Conservation (phyloP, 805 yeast genomes). For the Dipodascus albidus region DNA sequence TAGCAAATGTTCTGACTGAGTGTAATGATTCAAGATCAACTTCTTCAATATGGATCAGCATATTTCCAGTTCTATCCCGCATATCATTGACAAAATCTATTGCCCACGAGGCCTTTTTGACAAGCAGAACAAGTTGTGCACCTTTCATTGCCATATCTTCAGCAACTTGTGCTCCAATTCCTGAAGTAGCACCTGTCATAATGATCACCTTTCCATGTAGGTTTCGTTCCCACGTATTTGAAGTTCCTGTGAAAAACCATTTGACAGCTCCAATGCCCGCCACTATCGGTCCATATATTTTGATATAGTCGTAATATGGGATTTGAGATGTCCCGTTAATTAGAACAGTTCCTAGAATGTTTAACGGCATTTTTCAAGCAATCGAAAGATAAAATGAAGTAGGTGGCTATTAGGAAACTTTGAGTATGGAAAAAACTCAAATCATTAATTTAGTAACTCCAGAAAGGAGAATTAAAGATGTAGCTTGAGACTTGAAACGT, state of each 20-base stretch:
- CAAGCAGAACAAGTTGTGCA: conserved; percentile 72
- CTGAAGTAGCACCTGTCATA: conserved; percentile 79
- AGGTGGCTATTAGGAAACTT: background rate
- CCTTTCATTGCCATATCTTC: conserved; percentile 68
- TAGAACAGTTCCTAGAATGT: conserved; percentile 58
- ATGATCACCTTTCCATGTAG: conserved; percentile 72
- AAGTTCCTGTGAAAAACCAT: conserved; percentile 65
- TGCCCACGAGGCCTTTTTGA: conserved; percentile 59
- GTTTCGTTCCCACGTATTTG: conserved; percentile 87
- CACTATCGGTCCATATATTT: conserved; percentile 44
- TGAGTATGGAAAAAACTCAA: background rate
- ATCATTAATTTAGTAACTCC: background rate
- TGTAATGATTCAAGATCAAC: conserved; percentile 68
- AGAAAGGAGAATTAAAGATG: no score
- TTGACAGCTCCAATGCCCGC: conserved; percentile 41
- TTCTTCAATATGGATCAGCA: conserved; percentile 78
- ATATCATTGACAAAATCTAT: conserved; percentile 71
- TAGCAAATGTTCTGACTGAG: conserved; percentile 80
- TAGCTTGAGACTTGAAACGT: no score
- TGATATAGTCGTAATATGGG: conserved; percentile 61
- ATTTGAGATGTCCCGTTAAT: conserved; percentile 63
- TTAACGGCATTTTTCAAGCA: conserved; percentile 60
- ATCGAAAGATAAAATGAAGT: background rate
- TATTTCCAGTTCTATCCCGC: conserved; percentile 56
- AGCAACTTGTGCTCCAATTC: conserved; percentile 71